Base-by-base conservation (phyloP, 2,329 filamentous ascomycete genomes). In the Penicillium digitatum region DNA sequence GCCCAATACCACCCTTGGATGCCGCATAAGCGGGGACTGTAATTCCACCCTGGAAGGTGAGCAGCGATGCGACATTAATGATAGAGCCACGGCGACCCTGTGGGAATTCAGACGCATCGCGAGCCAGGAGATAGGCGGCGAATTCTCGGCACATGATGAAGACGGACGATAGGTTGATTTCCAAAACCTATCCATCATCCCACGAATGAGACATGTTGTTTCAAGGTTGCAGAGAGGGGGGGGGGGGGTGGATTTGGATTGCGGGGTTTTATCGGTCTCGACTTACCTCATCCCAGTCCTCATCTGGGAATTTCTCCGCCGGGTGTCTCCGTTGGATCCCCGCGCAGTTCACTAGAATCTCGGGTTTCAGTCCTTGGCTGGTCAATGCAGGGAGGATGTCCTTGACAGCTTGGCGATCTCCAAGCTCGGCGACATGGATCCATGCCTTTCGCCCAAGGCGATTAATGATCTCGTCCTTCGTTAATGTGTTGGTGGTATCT, bases 21-120 rank as follows among this genome's bases (percentile, higher is more conserved):
- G 65, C 64, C 1, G 65, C 59, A 44, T 68, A 61, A 48, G 70
- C 56, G 44, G 68, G 90, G 1, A 96, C 89, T 0, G 88, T 95
- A 62, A 96, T 80, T 0, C 91, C 91, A 52, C 92, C 92, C 70
- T 95, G 89, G 79, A 93, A 93, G 44, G 84, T 85, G 35, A 95
- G 81, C 38, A 96, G 81, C 12, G 84, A 89, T 11, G 87, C 90
- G 53, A 95, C 85, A 75, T 95, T 96, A 78, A 96, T 87, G 75
- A 96, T 87, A 67, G 60, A 62, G 38, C 64, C 70, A 16, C 68
- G 66, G 18, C 61, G 66, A 29, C 65, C 67, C n/a, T 62, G 57
- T 22, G 63, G 62, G 52, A 69, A 68, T 52, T 68, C 63, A 24
- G 67, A 64, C 1, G 58, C 62, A 43, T 67, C 62, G 3, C 65